Conservation (phyloP, 1,139 yeast species). For the Yamadazyma dendronema region DNA sequence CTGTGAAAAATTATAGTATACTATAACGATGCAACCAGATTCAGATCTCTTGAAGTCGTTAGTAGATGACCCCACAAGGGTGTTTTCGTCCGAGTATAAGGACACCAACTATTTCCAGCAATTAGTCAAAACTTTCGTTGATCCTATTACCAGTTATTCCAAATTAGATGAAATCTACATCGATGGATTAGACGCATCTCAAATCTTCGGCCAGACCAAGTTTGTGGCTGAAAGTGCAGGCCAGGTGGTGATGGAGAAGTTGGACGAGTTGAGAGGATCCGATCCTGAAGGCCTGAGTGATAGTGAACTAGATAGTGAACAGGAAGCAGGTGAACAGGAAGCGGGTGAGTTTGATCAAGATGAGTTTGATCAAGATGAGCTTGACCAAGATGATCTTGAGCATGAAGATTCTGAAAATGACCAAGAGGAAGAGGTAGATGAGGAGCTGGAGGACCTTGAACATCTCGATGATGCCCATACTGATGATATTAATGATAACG, state of each 20-base stretch:
- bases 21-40: conserved; percentile 6
- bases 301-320: conserved; percentile 17
- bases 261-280: conserved; percentile 19
- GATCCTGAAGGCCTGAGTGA: conserved; percentile 19
- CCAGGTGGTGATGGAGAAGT: conserved; percentile 37
- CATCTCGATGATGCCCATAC: conserved; percentile 8
- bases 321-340: no score
- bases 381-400: conserved; percentile 6
- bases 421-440: conserved; percentile 20
- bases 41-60: conserved; percentile 17
- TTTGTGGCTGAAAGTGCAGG: conserved; percentile 54
- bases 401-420: conserved; percentile 1
- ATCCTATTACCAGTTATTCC: conserved; percentile 63
- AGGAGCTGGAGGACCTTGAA: conserved; percentile 20
- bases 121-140: conserved; percentile 55
- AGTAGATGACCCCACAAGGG: conserved; percentile 16
- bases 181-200: conserved; percentile 87
- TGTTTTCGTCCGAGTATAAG: conserved; percentile 10
- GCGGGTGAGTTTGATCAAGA: conserved; percentile 2
- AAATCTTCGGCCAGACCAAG: conserved; percentile 91
- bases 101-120: conserved; percentile 23
- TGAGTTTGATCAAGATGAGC: conserved; percentile 7
- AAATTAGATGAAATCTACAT: conserved; percentile 78
- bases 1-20: no score
- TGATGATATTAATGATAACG: conserved; percentile 18